A percentile compares a stretch with the other conserved stretches of the same genome.
Evolutionary conservation across 345 rosid genomes (phyloP).

Genomic region (Chamaenerion angustifolium): DNA sequence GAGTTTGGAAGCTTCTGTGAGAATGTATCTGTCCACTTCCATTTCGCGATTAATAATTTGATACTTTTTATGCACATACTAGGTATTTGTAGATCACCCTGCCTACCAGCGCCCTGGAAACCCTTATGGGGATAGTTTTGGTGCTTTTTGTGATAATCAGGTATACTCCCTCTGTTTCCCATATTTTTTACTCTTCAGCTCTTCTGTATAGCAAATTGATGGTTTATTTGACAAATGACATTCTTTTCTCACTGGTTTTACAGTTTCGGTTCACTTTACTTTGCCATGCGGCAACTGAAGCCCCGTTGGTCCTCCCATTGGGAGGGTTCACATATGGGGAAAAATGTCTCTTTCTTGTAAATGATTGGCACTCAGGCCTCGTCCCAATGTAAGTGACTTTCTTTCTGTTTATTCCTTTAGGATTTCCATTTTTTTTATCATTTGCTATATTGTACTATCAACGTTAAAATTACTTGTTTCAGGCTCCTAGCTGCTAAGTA

Average conservation of each 20-base stretch:
- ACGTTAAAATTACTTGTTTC: background rate
- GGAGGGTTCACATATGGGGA: slow-evolving; percentile 93
- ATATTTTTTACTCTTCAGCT: slow-evolving; percentile 4
- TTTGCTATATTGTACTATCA: background rate
- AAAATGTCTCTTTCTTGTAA: slow-evolving; percentile 79
- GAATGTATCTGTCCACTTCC: background rate
- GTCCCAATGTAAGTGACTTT: slow-evolving; percentile 63
- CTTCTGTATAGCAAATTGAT: background rate
- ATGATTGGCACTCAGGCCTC: slow-evolving; percentile 97
- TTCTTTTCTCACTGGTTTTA: slow-evolving; percentile 19
- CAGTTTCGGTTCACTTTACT: slow-evolving; percentile 94
- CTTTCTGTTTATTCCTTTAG: background rate
- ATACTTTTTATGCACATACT: slow-evolving; percentile 3
- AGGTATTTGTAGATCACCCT: slow-evolving; percentile 87
- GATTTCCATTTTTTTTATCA: background rate
- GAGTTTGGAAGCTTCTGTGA: too few relatives aligned
- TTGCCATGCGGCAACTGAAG: slow-evolving; percentile 96
- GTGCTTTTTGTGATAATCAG: slow-evolving; percentile 96
- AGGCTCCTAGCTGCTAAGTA: slow-evolving; percentile 90
- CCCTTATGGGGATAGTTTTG: slow-evolving; percentile 71
- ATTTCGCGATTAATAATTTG: background rate
- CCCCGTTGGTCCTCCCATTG: slow-evolving; percentile 80
- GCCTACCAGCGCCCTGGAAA: slow-evolving; percentile 87
- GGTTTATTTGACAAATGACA: slow-evolving; percentile 12
- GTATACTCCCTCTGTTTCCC: slow-evolving; percentile 15